Evolutionary conservation across 805 yeast species (phyloP).

Genomic region (Hanseniaspora mollemarum): DNA sequence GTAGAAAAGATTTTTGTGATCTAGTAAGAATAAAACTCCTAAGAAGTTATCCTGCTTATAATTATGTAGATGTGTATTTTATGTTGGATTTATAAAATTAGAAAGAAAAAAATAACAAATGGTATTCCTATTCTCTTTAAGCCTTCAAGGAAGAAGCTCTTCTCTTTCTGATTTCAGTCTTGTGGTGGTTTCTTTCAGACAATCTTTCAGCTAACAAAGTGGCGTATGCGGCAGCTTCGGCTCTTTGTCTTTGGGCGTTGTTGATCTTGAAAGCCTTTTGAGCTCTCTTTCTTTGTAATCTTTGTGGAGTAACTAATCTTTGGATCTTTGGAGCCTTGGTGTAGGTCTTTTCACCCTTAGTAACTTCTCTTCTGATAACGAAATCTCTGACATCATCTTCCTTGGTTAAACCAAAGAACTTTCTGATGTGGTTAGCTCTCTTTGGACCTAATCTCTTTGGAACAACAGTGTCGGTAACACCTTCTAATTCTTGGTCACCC

Average conservation of each 20-base stretch:
- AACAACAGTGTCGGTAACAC: conserved; percentile 85
- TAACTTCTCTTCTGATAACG: conserved; percentile 96
- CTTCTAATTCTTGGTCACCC: conserved; percentile 92
- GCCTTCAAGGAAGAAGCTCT: conserved; percentile 98
- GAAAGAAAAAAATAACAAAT: conserved; percentile 13
- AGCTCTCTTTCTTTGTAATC: conserved; percentile 98
- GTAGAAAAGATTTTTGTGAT: background rate
- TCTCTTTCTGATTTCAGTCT: conserved; percentile 98
- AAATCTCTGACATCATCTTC: conserved; percentile 51
- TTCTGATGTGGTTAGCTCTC: conserved; percentile 99
- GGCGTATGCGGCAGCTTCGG: conserved; percentile 99
- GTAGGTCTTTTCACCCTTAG: conserved; percentile 96
- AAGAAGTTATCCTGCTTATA: background rate
- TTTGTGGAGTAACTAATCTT: conserved; percentile 98
- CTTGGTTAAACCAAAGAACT: conserved; percentile 78
- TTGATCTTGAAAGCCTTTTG: conserved; percentile 84
- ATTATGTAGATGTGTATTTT: conserved; percentile 1
- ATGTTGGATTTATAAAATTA: conserved; percentile 16
- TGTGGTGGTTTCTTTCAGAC: conserved; percentile 96
- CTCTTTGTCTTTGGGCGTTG: conserved; percentile 98
- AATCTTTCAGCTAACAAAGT: conserved; percentile 96
- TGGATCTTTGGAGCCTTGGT: conserved; percentile 99
- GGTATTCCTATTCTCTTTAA: conserved; percentile 31
- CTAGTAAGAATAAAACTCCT: background rate
- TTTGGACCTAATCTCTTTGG: conserved; percentile 99